Evolutionary conservation across 139 green algal genomes (phyloP).

Genomic region (Coelastrella sp.): DNA sequence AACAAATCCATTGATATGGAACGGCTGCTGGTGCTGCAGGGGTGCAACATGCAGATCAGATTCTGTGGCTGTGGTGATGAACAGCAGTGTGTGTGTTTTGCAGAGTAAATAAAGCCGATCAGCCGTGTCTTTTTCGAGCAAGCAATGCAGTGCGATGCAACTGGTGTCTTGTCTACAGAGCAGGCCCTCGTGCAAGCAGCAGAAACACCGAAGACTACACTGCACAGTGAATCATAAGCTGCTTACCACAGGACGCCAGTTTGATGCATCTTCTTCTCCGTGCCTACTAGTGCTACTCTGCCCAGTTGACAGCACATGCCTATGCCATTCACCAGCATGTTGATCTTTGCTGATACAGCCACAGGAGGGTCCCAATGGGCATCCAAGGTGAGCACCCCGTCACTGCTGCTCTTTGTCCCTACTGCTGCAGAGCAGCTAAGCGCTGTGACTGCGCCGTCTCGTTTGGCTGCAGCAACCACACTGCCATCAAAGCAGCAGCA

Average conservation of each 20-base stretch:
- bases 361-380: neutral
- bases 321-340: slow-evolving; percentile 34
- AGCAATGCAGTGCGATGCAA: neutral
- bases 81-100: too few relatives aligned
- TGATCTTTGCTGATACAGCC: slow-evolving; percentile 37
- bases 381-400: neutral
- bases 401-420: neutral
- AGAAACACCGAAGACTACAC: neutral
- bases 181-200: neutral
- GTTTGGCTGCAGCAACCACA: slow-evolving; percentile 14
- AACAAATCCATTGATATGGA: too few relatives aligned
- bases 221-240: neutral
- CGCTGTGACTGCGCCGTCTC: slow-evolving; percentile 23
- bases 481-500: slow-evolving; percentile 36
- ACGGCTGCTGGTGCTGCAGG: neutral
- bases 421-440: slow-evolving; percentile 29
- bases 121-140: neutral
- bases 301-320: slow-evolving; percentile 26
- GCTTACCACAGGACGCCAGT: slow-evolving; percentile 22
- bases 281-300: slow-evolving; percentile 24
- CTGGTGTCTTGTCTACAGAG: neutral
- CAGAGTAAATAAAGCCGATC: too few relatives aligned
- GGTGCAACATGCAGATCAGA: neutral
- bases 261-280: slow-evolving; percentile 21
- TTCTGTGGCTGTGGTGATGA: too few relatives aligned